Evolutionary conservation across 73 alveolate species (phyloP).

Genomic region (Paraurostyla sp.): DNA sequence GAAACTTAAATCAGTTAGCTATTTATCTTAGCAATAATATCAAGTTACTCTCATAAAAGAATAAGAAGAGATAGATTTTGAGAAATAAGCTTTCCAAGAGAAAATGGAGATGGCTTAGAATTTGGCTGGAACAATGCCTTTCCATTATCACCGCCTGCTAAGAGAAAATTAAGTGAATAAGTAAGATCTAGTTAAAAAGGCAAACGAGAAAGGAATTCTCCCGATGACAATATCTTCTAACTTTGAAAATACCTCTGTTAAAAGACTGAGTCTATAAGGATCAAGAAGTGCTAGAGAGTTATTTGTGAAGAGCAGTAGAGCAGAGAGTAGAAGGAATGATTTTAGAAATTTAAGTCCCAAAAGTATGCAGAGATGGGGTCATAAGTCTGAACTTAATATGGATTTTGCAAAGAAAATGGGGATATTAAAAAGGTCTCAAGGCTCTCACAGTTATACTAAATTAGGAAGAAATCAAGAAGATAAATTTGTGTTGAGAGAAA

Average conservation of each 20-base stretch:
- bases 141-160: background rate
- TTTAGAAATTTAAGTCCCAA: constrained; percentile 38
- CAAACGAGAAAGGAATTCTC: constrained; percentile 4
- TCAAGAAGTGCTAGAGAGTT: constrained; percentile 5
- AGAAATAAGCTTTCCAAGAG: background rate
- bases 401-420: background rate
- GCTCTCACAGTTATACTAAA: background rate
- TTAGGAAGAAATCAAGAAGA: constrained; percentile 38
- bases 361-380: constrained; percentile 31
- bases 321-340: background rate
- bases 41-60: background rate
- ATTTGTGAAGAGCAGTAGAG: no score
- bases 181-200: background rate
- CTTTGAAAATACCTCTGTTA: background rate
- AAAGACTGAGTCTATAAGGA: background rate
- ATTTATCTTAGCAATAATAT: background rate
- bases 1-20: constrained; percentile 19
- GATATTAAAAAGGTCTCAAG: background rate
- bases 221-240: background rate
- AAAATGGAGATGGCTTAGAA: constrained; percentile 10
- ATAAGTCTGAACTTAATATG: background rate
- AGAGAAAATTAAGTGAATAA: background rate
- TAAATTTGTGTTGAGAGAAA: constrained; percentile 11
- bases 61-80: constrained; percentile 17
- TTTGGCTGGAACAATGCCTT: background rate